Conservation (phyloP, 306 rosid genomes). For the Quercus bicolor region DNA sequence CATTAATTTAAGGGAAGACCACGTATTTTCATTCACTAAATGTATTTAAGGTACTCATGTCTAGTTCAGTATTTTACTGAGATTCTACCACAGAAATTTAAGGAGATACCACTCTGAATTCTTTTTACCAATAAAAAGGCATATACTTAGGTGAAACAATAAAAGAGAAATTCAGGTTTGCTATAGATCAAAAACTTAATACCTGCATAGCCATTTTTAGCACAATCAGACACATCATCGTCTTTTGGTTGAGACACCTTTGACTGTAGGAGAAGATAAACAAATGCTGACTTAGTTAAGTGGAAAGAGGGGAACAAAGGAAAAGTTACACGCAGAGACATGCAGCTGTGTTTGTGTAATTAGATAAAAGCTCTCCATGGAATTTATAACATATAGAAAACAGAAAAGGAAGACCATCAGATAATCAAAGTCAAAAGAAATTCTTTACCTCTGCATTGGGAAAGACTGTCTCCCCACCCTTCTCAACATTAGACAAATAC, state of each 20-base stretch:
- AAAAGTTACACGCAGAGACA: not conserved
- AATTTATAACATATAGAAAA: not conserved
- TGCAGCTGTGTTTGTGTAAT: not conserved
- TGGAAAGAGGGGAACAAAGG: not conserved
- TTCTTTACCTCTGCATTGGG: slow-evolving; percentile 64
- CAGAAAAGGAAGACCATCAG: not conserved
- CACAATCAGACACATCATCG: slow-evolving; percentile 65
- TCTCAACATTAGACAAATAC: slow-evolving; percentile 83
- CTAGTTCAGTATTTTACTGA: not conserved
- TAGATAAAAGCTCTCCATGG: not conserved
- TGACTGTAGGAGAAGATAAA: slow-evolving; percentile 37
- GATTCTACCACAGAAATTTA: not conserved
- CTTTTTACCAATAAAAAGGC: not conserved
- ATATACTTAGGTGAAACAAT: not conserved
- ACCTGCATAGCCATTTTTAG: slow-evolving; percentile 84
- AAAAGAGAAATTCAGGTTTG: not conserved
- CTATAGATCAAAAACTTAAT: slow-evolving; percentile 13
- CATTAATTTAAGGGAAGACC: not conserved
- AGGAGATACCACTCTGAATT: slow-evolving; percentile 15
- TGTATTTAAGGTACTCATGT: not conserved
- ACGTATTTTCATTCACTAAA: not conserved
- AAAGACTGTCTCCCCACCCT: slow-evolving; percentile 94
- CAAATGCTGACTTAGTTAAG: not conserved
- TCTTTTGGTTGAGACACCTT: slow-evolving; percentile 46
- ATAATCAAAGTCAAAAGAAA: slow-evolving; percentile 5